These are phyloP conservation scores for cucumber (Cucumis sativus) DNA, from an alignment of 306 rosid species.

Conservation along the genomic window DNA sequence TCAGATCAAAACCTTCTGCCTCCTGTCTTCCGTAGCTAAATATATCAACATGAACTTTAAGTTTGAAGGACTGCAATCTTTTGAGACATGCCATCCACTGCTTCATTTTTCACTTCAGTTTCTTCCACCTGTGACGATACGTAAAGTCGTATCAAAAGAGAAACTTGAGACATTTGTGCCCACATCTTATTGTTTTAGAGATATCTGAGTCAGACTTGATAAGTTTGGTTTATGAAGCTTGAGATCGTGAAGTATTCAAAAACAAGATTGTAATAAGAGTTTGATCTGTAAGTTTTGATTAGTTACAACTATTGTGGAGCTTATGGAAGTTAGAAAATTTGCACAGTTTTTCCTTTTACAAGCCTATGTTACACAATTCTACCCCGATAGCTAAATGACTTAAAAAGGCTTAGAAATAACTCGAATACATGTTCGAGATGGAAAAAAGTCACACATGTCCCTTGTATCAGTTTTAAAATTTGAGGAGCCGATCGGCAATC, in stretches of 20 bases:
- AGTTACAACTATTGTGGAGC: too few relatives aligned
- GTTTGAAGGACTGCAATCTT: constrained; percentile 33
- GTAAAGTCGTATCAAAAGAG: background rate
- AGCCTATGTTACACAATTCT: background rate
- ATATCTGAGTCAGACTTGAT: background rate
- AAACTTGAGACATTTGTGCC: background rate
- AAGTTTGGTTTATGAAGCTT: background rate
- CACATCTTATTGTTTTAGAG: background rate
- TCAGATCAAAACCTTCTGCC: background rate
- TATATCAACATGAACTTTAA: constrained; percentile 19
- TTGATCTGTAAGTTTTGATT: background rate
- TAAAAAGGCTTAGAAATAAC: background rate
- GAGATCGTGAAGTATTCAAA: background rate
- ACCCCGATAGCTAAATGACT: background rate
- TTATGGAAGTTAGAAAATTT: too few relatives aligned
- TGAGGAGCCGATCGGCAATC: background rate
- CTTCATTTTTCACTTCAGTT: constrained; percentile 37
- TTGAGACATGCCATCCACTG: constrained; percentile 39
- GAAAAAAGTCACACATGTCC: background rate
- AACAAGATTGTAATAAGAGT: background rate
- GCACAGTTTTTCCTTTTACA: too few relatives aligned
- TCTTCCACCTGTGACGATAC: constrained; percentile 22
- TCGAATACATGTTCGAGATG: background rate
- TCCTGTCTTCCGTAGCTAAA: background rate
- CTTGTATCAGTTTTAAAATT: background rate